Percentiles rank a stretch among this genome's conserved stretches.
Evolutionary conservation across 2,329 filamentous ascomycete species (phyloP).

Genomic region (Pochonia chlamydosporia): DNA sequence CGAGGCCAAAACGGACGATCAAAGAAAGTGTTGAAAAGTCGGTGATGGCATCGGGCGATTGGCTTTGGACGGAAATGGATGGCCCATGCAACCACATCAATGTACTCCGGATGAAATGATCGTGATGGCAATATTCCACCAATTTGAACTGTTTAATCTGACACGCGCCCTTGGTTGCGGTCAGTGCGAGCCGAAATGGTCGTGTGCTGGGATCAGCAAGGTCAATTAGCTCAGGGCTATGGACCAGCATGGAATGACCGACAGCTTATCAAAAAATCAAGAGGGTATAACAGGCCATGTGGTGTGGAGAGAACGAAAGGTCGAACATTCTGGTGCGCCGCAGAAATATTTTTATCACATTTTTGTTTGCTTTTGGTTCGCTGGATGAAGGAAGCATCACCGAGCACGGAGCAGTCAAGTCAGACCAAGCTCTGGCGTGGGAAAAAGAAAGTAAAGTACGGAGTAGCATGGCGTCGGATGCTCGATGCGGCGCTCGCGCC

Average conservation of each 20-base stretch:
- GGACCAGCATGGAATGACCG: no score
- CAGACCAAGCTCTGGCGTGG: not conserved
- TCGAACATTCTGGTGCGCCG: not conserved
- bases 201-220: conserved; percentile 1
- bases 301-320: not conserved
- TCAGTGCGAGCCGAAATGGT: not conserved
- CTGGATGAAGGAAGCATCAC: not conserved
- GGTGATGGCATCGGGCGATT: no score
- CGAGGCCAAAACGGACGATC: not conserved
- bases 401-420: not conserved
- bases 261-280: not conserved
- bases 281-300: not conserved
- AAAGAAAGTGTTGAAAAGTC: not conserved
- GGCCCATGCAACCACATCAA: no score
- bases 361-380: not conserved
- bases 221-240: not conserved
- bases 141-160: not conserved
- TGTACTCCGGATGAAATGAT: no score
- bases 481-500: conserved; percentile 5
- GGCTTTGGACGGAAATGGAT: not conserved
- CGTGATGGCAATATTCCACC: no score
- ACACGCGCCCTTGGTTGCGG: not conserved
- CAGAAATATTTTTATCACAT: not conserved
- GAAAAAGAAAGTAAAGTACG: not conserved
- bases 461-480: not conserved